Conservation (phyloP, 2,329 filamentous ascomycete genomes). For the Ophiognomonia clavigignenti-juglandacearum region DNA sequence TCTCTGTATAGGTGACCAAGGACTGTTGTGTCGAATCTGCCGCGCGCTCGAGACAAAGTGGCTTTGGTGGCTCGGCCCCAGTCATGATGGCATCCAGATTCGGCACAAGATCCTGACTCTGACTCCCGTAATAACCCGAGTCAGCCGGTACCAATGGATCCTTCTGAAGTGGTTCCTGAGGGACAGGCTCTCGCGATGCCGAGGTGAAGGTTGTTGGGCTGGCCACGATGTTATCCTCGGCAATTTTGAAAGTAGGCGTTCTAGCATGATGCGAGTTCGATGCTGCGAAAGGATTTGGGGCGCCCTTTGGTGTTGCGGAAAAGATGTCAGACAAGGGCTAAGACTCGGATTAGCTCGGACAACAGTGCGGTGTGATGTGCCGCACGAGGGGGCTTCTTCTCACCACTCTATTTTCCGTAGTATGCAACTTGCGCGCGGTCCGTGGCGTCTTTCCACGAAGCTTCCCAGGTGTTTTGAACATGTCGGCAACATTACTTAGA, state of each 20-base stretch:
- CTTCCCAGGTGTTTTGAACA: conserved; percentile 92
- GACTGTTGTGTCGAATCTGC: not conserved
- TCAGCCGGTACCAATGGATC: conserved; percentile 42
- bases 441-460: conserved; percentile 76
- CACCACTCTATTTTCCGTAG: conserved; percentile 59
- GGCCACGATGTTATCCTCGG: conserved; percentile 42
- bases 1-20: conserved; percentile 12
- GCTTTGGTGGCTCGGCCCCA: conserved; percentile 6
- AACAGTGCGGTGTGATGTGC: not conserved
- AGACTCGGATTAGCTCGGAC: conserved; percentile 22
- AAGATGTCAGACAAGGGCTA: conserved; percentile 59
- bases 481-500: conserved; percentile 77
- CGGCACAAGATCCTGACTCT: conserved; percentile 46
- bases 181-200: conserved; percentile 25
- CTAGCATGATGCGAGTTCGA: conserved; percentile 42
- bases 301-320: conserved; percentile 49
- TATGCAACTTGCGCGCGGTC: conserved; percentile 58
- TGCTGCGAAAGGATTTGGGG: conserved; percentile 49
- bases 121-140: conserved; percentile 70
- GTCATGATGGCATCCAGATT: conserved; percentile 18
- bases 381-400: conserved; percentile 24
- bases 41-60: not conserved
- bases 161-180: conserved; percentile 27
- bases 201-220: conserved; percentile 28
- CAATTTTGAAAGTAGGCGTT: conserved; percentile 55